These are phyloP conservation scores for Pinus tabuliformis DNA, from an alignment of 75 land plant genomes.

Conservation along the genomic window DNA sequence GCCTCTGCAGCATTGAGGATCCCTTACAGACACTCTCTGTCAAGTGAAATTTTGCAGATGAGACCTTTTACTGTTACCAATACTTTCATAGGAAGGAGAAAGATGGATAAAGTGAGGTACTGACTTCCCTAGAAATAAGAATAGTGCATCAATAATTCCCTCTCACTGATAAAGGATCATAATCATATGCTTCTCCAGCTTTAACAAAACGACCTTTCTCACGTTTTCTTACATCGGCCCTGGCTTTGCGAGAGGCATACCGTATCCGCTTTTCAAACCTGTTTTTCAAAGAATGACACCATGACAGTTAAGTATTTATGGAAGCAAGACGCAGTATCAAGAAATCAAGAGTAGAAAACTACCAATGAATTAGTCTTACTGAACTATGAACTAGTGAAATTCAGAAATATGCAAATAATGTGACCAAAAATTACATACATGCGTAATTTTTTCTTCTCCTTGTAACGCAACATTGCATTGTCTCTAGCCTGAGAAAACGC, in stretches of 20 bases:
- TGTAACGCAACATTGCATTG: constrained; percentile 70
- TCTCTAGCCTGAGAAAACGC: constrained; percentile 45
- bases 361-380: not conserved
- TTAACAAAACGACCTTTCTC: constrained; percentile 57
- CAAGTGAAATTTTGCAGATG: not conserved
- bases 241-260: constrained; percentile 55
- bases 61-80: not conserved
- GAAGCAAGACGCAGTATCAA: not conserved
- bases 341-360: not conserved
- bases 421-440: constrained; percentile 38
- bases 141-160: constrained; percentile 19
- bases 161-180: constrained; percentile 40
- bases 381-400: not conserved
- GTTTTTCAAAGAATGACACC: constrained; percentile 9
- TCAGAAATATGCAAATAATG: not conserved
- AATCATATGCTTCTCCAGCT: constrained; percentile 55
- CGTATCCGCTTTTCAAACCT: constrained; percentile 54
- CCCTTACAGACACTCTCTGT: not conserved
- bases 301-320: not conserved
- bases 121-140: not conserved
- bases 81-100: constrained; percentile 3
- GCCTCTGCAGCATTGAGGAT: constrained; percentile 1
- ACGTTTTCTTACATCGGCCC: constrained; percentile 46
- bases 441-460: constrained; percentile 77
- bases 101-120: not conserved